These are phyloP conservation scores for Calocera viscosa DNA, from an alignment of 768 basidiomycete genomes.

Conservation along the genomic window DNA sequence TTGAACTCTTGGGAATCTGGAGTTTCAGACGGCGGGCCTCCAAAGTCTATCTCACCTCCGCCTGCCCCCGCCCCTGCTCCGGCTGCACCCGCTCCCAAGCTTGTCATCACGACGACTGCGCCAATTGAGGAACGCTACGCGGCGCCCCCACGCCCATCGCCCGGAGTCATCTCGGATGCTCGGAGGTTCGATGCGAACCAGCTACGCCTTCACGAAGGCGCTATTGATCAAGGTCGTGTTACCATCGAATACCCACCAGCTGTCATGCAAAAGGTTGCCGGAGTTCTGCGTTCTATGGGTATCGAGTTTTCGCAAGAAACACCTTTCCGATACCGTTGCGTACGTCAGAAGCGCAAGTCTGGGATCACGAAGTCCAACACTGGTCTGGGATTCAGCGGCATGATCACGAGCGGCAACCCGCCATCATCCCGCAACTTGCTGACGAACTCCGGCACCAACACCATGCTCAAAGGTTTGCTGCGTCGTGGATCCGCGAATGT, in stretches of 20 bases:
- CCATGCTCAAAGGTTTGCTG: constrained; percentile 71
- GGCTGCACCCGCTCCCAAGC: constrained; percentile 7
- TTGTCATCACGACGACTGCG: constrained; percentile 7
- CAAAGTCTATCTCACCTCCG: constrained; percentile 4
- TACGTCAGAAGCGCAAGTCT: constrained; percentile 60
- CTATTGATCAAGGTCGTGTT: constrained; percentile 80
- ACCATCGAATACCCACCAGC: constrained; percentile 74
- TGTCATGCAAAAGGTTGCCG: constrained; percentile 74
- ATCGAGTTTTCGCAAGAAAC: constrained; percentile 77
- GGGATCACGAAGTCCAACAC: background rate
- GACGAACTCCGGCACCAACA: constrained; percentile 8
- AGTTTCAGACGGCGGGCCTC: constrained; percentile 1
- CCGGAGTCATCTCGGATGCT: constrained; percentile 19
- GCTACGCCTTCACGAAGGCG: constrained; percentile 77
- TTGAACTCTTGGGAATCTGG: constrained; percentile 6
- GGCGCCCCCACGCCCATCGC: constrained; percentile 34
- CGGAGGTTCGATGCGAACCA: background rate
- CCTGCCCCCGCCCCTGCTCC: background rate
- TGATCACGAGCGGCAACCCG: constrained; percentile 6
- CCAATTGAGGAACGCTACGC: constrained; percentile 7
- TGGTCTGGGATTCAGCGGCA: background rate
- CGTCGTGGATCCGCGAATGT: constrained; percentile 79
- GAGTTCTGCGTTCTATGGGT: constrained; percentile 77
- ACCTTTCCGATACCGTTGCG: constrained; percentile 81
- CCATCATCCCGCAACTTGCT: constrained; percentile 14